Evolutionary conservation across 2,329 filamentous ascomycete species (phyloP), one percentile per base, ranked within the genome.

Genomic region (Aspergillus sp.): DNA sequence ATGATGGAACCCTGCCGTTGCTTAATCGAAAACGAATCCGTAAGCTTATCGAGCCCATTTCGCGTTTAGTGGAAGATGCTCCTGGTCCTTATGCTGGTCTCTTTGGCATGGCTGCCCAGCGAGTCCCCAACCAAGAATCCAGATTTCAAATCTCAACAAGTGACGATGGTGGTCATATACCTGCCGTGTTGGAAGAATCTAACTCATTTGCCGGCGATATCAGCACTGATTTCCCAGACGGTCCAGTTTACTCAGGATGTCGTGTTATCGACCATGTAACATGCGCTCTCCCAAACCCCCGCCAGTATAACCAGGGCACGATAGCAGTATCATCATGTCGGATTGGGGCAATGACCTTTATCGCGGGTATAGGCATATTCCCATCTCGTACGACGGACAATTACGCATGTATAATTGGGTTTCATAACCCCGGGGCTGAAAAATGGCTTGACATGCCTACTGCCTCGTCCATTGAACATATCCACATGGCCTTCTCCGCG

Each of bases 11-110:
- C 12, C 17, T 21, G 17, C 39, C 52, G 2, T 19, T 64, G 9
- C 14, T 58, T 19, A 62, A 62, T 17, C 39, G 61, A 31, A 62
- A 19, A 19, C 49, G 59, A 46, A 59, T 62, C n/a, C 44, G 51
- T 1, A 11, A 24, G 9, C 49, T 62, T 17, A 17, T 64, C 33
- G 61, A 60, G 37, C 57, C 57, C 0, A 56, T 64, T 37, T 57
- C 62, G 9, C 24, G 37, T 23, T 39, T 61, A 11, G 57, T 64
- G 21, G 55, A 61, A 37, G 12, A 37, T 3, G 35, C 4, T 37
- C 12, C 35, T n/a, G 35, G 6, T 37, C 6, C 35, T 6, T 3
- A 2, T 6, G 12, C 14, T 7, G 35, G 35, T 37, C 14, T 37
- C 4, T 37, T 6, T n/a, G 35, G 35, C 14, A n/a, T n/a, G 12